A percentile compares a stretch with the other conserved stretches of the same genome.
Evolutionary conservation across 306 rosid genomes (phyloP).

Genomic region (Canavalia gladiata): DNA sequence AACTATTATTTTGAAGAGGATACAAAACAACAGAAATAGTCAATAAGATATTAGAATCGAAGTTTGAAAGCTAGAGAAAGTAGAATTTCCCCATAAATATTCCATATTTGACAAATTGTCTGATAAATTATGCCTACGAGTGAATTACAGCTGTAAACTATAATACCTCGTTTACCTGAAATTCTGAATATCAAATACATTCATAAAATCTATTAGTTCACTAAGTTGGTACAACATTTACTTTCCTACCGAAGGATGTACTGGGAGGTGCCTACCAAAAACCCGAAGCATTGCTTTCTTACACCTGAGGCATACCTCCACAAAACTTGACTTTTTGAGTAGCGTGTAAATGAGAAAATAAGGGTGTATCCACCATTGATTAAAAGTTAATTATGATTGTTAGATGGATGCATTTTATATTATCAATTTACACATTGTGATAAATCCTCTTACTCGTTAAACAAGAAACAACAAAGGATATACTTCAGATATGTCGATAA

Average conservation of each 20-base stretch:
- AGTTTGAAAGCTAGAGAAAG: not conserved
- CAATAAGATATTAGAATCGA: not conserved
- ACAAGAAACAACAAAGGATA: not conserved
- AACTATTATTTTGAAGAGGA: not conserved
- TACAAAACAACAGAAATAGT: not conserved
- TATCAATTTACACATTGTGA: no score
- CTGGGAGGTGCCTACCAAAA: not conserved
- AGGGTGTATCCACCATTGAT: no score
- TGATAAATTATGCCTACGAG: not conserved
- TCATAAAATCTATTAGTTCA: not conserved
- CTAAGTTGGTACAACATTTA: not conserved
- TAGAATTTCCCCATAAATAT: not conserved
- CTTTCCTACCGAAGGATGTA: not conserved
- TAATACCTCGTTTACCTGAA: not conserved
- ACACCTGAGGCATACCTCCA: no score
- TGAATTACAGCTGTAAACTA: not conserved
- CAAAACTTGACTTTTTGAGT: no score
- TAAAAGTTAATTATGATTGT: no score
- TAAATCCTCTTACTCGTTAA: not conserved
- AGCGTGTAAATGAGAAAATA: no score
- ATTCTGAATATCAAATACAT: slow-evolving; percentile 4
- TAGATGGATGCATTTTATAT: no score
- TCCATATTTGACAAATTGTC: not conserved
- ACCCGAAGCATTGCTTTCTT: not conserved
- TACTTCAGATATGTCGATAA: no score